Conservation (phyloP, 768 basidiomycete species). For the Coprinopsis strossmayeri region DNA sequence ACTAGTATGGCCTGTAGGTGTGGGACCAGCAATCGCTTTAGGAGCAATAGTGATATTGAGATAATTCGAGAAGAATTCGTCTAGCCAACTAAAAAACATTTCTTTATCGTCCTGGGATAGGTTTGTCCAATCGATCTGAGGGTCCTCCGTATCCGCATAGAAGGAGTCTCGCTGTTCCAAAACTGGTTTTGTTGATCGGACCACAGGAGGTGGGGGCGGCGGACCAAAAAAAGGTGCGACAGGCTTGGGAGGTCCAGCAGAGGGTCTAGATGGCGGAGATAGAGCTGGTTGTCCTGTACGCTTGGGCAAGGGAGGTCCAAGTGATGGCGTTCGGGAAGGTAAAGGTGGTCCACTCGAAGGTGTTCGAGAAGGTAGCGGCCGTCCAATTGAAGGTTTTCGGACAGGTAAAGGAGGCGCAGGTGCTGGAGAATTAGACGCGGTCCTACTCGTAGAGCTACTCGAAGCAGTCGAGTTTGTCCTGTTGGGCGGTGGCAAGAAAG, state of each 20-base stretch:
- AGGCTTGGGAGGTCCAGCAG: conserved; percentile 3
- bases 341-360: conserved; percentile 17
- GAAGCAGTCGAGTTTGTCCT: conserved; percentile 20
- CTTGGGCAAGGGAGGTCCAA: conserved; percentile 8
- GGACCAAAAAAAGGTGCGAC: conserved; percentile 12
- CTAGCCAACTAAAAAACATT: conserved; percentile 72
- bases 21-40: conserved; percentile 21
- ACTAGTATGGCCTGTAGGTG: not conserved
- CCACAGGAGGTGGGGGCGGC: conserved; percentile 11
- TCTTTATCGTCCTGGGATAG: conserved; percentile 62
- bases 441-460: conserved; percentile 11
- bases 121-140: conserved; percentile 60
- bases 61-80: conserved; percentile 65
- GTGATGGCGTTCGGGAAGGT: conserved; percentile 15
- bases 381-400: conserved; percentile 16
- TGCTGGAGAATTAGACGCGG: conserved; percentile 17
- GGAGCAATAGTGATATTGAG: conserved; percentile 12
- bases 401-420: conserved; percentile 20
- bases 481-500: conserved; percentile 32
- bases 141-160: conserved; percentile 4
- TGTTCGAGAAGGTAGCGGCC: conserved; percentile 22
- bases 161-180: not conserved
- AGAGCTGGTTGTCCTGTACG: conserved; percentile 4
- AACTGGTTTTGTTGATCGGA: conserved; percentile 13
- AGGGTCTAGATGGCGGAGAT: conserved; percentile 10